A percentile compares a stretch with the other conserved stretches of the same genome.
phyloP scores from a whole-genome alignment of 192 early-diverging fungal genomes.

The Haplosporangium gracile region DNA sequence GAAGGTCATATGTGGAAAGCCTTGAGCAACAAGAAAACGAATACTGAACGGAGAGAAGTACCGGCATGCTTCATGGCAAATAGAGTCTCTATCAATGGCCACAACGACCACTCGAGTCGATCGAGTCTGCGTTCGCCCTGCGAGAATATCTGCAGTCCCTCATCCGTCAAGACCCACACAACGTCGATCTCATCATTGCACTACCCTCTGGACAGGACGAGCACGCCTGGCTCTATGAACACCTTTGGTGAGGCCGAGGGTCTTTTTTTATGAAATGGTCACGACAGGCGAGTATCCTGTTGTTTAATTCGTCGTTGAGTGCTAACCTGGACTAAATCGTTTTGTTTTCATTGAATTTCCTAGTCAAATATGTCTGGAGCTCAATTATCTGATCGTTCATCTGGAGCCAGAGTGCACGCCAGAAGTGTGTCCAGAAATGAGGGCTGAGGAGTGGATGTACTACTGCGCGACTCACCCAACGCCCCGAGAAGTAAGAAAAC shows the following conservation, averaged over 20 bases:
- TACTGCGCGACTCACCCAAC: conserved; percentile 91
- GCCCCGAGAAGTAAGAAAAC: conserved; percentile 72
- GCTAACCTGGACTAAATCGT: background rate
- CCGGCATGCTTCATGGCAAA: background rate
- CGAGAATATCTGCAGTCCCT: conserved; percentile 87
- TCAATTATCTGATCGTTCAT: conserved; percentile 80
- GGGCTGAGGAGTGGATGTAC: conserved; percentile 91
- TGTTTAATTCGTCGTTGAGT: background rate
- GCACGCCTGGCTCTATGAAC: conserved; percentile 90
- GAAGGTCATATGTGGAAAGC: background rate
- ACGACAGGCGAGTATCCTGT: too few species aligned
- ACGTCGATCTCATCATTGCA: conserved; percentile 70
- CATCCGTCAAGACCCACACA: conserved; percentile 73
- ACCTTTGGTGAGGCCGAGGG: conserved; percentile 73
- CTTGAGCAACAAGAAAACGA: background rate
- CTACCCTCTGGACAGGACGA: conserved; percentile 73
- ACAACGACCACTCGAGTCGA: conserved; percentile 65
- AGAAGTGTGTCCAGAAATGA: conserved; percentile 90
- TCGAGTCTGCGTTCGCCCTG: conserved; percentile 78
- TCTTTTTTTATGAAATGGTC: background rate
- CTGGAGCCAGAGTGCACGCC: conserved; percentile 84
- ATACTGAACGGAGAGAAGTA: background rate
- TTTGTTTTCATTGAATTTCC: background rate
- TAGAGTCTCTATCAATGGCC: conserved; percentile 66
- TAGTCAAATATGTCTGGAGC: conserved; percentile 89